A percentile compares a stretch with the other conserved stretches of the same genome.
Conservation (phyloP, 345 rosid species). For the Aquilaria sinensis region DNA sequence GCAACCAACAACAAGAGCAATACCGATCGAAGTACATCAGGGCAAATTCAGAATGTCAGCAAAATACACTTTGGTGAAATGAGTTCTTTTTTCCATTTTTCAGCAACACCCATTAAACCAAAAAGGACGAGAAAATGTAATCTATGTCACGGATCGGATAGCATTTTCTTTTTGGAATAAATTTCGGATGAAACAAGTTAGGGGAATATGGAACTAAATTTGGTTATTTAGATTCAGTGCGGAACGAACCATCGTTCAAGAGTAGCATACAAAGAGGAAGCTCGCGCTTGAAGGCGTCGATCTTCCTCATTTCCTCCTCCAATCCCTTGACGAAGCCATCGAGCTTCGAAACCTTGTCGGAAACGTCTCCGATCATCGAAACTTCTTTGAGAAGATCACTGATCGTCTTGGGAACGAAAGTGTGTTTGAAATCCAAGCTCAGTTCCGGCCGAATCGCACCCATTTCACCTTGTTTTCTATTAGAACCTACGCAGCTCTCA, state of each 20-base stretch:
- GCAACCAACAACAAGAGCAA: slow-evolving; percentile 21
- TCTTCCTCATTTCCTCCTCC: slow-evolving; percentile 76
- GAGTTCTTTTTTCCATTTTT: background rate
- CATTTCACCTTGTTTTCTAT: slow-evolving; percentile 17
- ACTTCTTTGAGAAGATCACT: slow-evolving; percentile 40
- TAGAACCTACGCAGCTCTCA: background rate
- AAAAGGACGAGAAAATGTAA: background rate
- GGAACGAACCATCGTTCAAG: slow-evolving; percentile 64
- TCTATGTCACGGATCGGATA: background rate
- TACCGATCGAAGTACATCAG: background rate
- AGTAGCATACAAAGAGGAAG: slow-evolving; percentile 82
- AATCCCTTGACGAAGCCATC: slow-evolving; percentile 49
- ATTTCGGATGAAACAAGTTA: no score
- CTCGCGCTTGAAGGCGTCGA: slow-evolving; percentile 72
- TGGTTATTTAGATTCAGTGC: no score
- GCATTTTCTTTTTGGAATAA: background rate
- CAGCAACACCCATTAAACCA: background rate
- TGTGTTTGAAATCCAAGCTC: slow-evolving; percentile 56
- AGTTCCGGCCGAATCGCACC: slow-evolving; percentile 64
- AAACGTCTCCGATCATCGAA: slow-evolving; percentile 35
- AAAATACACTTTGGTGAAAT: background rate
- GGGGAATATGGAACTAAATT: no score
- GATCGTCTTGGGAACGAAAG: slow-evolving; percentile 46
- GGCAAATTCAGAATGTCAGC: background rate
- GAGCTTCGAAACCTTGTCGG: slow-evolving; percentile 37